phyloP scores from a whole-genome alignment of 202 grass and related monocot genomes.

The Zoysia matrella region DNA sequence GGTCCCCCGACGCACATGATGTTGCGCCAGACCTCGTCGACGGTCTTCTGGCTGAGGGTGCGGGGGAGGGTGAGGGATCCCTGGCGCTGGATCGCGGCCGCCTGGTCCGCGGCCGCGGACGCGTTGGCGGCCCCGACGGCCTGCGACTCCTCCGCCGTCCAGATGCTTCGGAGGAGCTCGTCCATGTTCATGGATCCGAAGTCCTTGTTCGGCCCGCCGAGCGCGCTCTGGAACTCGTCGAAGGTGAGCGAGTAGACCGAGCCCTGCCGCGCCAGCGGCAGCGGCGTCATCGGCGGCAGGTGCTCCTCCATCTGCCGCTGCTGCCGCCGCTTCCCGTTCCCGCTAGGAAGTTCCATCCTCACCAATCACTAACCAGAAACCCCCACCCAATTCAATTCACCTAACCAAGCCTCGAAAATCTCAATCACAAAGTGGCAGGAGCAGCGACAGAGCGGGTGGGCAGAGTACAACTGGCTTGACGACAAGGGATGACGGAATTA shows the following conservation, averaged over 20 bases:
- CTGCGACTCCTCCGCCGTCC: conserved; percentile 89
- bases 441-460: not conserved
- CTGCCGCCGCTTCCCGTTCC: conserved; percentile 30
- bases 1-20: conserved; percentile 45
- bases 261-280: conserved; percentile 75
- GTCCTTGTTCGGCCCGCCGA: no score
- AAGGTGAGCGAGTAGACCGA: no score
- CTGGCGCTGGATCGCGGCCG: conserved; percentile 60
- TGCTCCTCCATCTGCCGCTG: conserved; percentile 15
- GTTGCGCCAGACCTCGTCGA: conserved; percentile 87
- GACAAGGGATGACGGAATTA: conserved; percentile 17
- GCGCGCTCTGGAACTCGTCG: no score
- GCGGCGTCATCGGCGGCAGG: conserved; percentile 62
- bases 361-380: not conserved
- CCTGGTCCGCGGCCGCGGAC: not conserved
- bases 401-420: not conserved
- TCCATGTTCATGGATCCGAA: not conserved
- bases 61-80: conserved; percentile 71
- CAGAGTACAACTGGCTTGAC: not conserved
- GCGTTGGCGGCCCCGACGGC: conserved; percentile 37
- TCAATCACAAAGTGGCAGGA: not conserved
- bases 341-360: conserved; percentile 40
- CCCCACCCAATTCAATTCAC: not conserved
- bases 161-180: conserved; percentile 91
- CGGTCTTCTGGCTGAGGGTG: conserved; percentile 92